Base-by-base conservation (phyloP, 1,139 yeast genomes). In the Suhomyces chickasaworum region DNA sequence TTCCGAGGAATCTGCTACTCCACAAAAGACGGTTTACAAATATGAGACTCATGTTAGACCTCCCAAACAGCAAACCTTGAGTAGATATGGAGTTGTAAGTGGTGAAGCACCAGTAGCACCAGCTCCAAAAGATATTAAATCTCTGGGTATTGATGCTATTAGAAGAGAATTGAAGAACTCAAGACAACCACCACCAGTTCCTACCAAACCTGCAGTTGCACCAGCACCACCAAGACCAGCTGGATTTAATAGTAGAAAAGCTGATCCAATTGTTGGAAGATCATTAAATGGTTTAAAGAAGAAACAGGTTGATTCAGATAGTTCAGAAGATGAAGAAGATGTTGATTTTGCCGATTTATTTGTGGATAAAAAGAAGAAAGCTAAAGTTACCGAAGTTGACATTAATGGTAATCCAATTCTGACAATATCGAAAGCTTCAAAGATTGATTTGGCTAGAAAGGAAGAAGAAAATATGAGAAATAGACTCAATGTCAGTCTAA, bases 381-480 rank as follows among this genome's bases (percentile, higher is more conserved):
- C 70, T 0, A 75, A 73, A 53, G 65, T 73, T 9, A 61, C 61
- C 3, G 77, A 73, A 48, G 60, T 75, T 22, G 80, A 71, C 49
- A 59, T 71, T 15, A 53, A 69, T 44, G 77, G 78, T 2, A 60
- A 56, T 18, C 75, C 73, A 2, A 48, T 74, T 4, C 49, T 52
- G 16, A 61, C 57, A 25, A 60, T 56, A 32, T 48, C 49, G 10
- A 45, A 38, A 12, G 39, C 27, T n/a, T 57, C 54, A 33, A 59
- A 53, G 41, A 48, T 61, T 4, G 65, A 65, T 38, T 70, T 68
- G 15, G 79, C 78, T 47, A 85, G 85, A 52, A 68, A 75, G 39
- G 93, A 85, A 36, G 93, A 86, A 60, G 86, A 86, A 53, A 73
- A 84, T 49, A 88, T 89, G 93, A 79, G 95, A 53, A 72, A 80